Conservation (phyloP, 345 rosid species). For the Citrus australasica region DNA sequence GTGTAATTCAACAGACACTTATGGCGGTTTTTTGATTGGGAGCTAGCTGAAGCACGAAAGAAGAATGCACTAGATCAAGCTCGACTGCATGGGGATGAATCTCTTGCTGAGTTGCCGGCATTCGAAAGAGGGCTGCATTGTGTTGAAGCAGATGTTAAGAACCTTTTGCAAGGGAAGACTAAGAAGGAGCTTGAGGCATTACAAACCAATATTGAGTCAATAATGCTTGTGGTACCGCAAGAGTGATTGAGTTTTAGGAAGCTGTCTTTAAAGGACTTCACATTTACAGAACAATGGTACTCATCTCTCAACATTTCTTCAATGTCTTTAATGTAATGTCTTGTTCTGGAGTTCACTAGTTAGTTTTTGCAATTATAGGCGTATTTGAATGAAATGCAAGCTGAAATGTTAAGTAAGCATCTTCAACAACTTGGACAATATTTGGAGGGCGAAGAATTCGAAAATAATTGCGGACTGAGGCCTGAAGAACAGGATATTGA, state of each 20-base stretch:
- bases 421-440: conserved; percentile 72
- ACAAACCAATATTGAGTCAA: conserved; percentile 63
- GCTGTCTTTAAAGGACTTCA: conserved; percentile 83
- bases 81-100: conserved; percentile 89
- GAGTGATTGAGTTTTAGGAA: conserved; percentile 96
- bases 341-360: neutral
- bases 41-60: conserved; percentile 84
- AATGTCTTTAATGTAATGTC: neutral
- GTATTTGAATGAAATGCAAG: conserved; percentile 83
- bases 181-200: conserved; percentile 65
- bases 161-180: conserved; percentile 75
- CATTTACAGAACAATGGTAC: conserved; percentile 90
- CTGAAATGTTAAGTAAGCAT: conserved; percentile 72
- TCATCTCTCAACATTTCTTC: neutral
- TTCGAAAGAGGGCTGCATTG: conserved; percentile 90
- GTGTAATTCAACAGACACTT: conserved; percentile 52
- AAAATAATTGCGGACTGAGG: conserved; percentile 20
- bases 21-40: conserved; percentile 91
- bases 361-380: conserved; percentile 46
- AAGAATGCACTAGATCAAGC: conserved; percentile 86
- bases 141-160: conserved; percentile 76
- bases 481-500: conserved; percentile 51
- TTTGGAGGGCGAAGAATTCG: conserved; percentile 36
- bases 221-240: conserved; percentile 83
- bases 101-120: conserved; percentile 86